These are phyloP conservation scores for Plectosphaerella cucumerina DNA, from an alignment of 2,329 filamentous ascomycete genomes.

Conservation along the genomic window DNA sequence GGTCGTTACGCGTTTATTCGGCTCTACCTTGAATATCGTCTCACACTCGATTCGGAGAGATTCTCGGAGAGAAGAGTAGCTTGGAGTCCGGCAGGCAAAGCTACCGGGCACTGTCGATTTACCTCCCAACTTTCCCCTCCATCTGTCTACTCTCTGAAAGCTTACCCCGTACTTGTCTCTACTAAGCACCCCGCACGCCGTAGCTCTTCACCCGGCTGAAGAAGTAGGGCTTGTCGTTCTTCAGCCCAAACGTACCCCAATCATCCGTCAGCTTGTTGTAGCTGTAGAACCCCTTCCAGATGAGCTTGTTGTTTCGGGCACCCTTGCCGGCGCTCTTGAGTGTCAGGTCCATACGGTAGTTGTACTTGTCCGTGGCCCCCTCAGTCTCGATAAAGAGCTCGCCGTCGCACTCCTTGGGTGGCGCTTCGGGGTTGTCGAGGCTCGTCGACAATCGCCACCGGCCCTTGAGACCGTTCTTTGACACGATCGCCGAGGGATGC, in stretches of 20 bases:
- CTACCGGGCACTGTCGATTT: no score
- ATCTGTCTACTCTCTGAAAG: no score
- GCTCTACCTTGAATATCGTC: no score
- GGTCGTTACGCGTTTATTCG: no score
- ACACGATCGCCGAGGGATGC: constrained; percentile 44
- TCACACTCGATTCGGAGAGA: no score
- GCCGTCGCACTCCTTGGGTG: constrained; percentile 47
- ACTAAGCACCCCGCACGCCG: constrained; percentile 41
- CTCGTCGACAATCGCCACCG: constrained; percentile 36
- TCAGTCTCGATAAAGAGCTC: constrained; percentile 83
- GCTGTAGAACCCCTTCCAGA: constrained; percentile 87
- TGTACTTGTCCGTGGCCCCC: constrained; percentile 72
- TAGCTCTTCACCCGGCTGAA: constrained; percentile 65
- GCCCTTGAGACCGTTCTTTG: constrained; percentile 62
- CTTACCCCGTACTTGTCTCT: constrained; percentile 1
- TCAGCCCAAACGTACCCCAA: constrained; percentile 73
- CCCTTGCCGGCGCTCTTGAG: constrained; percentile 61
- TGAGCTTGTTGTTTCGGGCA: constrained; percentile 77
- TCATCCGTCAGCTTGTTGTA: constrained; percentile 88
- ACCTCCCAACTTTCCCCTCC: no score
- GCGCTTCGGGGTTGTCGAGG: constrained; percentile 24
- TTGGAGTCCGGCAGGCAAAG: no score
- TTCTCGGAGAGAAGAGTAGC: no score
- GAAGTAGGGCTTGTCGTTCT: constrained; percentile 62
- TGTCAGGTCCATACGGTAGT: constrained; percentile 76